Evolutionary conservation across 768 basidiomycete genomes (phyloP).

Genomic region (Mycena indigotica): DNA sequence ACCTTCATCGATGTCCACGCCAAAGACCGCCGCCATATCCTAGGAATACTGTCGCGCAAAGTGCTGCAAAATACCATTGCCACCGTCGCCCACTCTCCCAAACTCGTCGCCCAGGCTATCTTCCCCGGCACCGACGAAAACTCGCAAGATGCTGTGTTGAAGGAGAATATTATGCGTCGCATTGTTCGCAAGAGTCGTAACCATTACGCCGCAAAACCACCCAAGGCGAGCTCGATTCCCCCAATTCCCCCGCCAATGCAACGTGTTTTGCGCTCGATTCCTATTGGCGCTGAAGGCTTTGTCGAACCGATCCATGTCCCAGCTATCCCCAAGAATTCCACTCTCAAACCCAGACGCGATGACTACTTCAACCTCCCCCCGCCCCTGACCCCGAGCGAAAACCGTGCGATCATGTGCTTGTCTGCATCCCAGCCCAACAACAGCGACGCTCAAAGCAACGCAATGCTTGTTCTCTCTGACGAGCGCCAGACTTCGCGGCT

Average conservation of each 20-base stretch:
- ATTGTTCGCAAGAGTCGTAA: neutral
- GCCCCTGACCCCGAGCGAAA: neutral
- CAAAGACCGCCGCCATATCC: neutral
- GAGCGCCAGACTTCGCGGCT: neutral
- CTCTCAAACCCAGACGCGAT: neutral
- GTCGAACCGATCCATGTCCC: neutral
- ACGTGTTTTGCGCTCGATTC: neutral
- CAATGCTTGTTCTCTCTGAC: neutral
- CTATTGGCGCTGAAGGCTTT: neutral
- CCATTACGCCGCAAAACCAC: neutral
- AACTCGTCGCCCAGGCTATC: neutral
- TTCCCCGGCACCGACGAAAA: neutral
- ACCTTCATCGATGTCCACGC: too few relatives aligned
- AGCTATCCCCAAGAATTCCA: too few relatives aligned
- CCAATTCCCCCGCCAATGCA: neutral
- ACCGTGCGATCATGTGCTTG: neutral
- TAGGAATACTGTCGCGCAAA: neutral
- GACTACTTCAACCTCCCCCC: neutral
- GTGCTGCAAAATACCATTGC: neutral
- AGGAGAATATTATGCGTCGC: neutral
- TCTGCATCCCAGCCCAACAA: neutral
- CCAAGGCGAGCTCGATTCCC: neutral
- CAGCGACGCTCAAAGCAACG: neutral
- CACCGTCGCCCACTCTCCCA: neutral
- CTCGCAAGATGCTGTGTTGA: neutral